Base-by-base conservation (phyloP, 805 yeast genomes). In the Wickerhamiella vanderwaltii region DNA sequence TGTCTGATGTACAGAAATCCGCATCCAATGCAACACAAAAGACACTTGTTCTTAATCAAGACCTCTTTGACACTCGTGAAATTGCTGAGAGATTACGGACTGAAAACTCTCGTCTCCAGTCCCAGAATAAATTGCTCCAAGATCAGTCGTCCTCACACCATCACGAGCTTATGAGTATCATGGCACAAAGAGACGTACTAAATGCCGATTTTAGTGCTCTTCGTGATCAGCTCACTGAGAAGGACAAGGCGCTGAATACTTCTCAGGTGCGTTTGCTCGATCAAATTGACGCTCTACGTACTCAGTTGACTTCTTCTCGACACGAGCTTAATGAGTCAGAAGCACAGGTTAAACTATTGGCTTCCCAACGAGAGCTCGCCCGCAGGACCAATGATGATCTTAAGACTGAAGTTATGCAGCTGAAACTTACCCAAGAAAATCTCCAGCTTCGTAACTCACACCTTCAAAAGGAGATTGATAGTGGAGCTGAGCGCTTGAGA, bases 301-400 rank as follows among this genome's bases (percentile, higher is more conserved):
- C 47, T 24, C 75, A 74, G 37, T 48, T 73, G 33, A 63, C 67
- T 11, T 43, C 49, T 2, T 57, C 69, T 28, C 73, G 71, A 50
- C 60, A 63, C 4, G 71, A 66, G 45, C 58, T 78, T 26, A 66
- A 63, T 2, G 65, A 69, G 18, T 69, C 66, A 34, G 57, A 57
- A 19, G 60, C 67, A 44, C 87, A 80, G 48, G 65, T 76, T 32
- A 68, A 68, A 43, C 65, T 71, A 6, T 52, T 65, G 13, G 54
- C 71, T n/a, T 63, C 71, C 22, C 65, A 77, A 5, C 74, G 67
- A 46, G 85, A 79, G 46, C 57, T 71, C 3, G 80, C 73, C 35
- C 63, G 73, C 30, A 68, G 65, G 38, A 71, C 75, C 40, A 66
- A 67, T 59, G 70, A 79, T 63, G 73, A 71, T 35, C 77, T 77